Base-by-base conservation (phyloP, 306 rosid species). In the Cajanus cajan region DNA sequence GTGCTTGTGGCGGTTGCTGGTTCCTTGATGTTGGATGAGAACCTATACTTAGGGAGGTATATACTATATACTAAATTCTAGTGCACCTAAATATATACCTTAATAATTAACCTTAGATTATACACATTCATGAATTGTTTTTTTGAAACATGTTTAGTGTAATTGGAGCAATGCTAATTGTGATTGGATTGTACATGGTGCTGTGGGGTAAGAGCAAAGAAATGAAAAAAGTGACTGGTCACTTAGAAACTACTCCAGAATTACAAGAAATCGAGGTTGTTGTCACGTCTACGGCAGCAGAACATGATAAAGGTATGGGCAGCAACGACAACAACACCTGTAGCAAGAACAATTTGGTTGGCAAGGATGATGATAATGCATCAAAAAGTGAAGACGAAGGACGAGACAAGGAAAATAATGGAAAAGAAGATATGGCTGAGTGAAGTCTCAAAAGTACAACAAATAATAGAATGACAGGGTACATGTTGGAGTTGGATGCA, bases 131-230 rank as follows among this genome's bases (percentile, higher is more conserved):
- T 65, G 33, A 43, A 41, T 8, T 62, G 54, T 41, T 62, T 15
- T 34, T 70, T 62, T 41, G 28, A 59, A 69, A 59, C 50, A 68
- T 76, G 68, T 41, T 16, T 64, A 82, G 88, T 74, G 82, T 77
- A 70, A 19, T 80, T 33, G 82, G 87, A 68, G 72, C 89, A n/a
- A 70, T 79, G 80, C 57, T 85, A 41, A 82, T 85, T 62, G 71
- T 54, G 77, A 9, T 58, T 40, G 89, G 88, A 10, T 71, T 85
- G 73, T 85, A 82, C 70, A 4, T 70, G 73, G 84, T 85, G 63
- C n/a, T 82, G 16, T 85, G 88, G 88, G 86, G 86, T 6, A 85
- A 82, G 69, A 63, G 86, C 50, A 82, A 78, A 64, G 88, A 85
- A 71, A 47, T 8, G 54, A 50, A 67, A 39, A 67, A 41, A 36